phyloP scores from a whole-genome alignment of 805 yeast species.

The Myxozyma vanderwaltii region DNA sequence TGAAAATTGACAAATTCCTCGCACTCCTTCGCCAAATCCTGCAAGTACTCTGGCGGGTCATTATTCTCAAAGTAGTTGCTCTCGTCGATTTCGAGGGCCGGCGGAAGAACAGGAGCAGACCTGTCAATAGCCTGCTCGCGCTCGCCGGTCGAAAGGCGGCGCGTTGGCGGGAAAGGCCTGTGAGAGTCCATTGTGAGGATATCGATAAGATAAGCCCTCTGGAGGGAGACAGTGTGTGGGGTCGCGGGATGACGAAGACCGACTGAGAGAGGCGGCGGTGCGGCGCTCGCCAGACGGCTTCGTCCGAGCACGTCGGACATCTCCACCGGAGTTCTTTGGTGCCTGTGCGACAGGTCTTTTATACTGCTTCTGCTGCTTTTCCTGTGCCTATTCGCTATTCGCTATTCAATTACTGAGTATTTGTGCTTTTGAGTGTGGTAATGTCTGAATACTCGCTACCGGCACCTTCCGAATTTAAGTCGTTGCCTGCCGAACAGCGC shows the following conservation, averaged over 20 bases:
- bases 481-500: slow-evolving; percentile 38
- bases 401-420: too few species aligned
- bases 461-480: slow-evolving; percentile 15
- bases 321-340: slow-evolving; percentile 3
- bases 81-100: slow-evolving; percentile 71
- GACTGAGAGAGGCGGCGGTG: background rate
- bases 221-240: too few species aligned
- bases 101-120: slow-evolving; percentile 70
- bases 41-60: slow-evolving; percentile 71
- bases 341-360: background rate
- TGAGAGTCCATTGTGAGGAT: background rate
- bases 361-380: background rate
- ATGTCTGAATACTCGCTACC: slow-evolving; percentile 30
- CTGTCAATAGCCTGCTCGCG: slow-evolving; percentile 72
- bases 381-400: background rate
- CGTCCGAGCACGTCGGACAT: slow-evolving; percentile 18
- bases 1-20: slow-evolving; percentile 64
- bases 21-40: slow-evolving; percentile 60
- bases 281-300: slow-evolving; percentile 14
- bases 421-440: background rate
- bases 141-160: slow-evolving; percentile 31
- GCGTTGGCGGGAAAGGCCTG: slow-evolving; percentile 17
- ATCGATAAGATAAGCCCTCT: background rate
- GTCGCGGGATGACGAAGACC: too few species aligned
- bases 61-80: slow-evolving; percentile 73